Conservation (phyloP, 2,329 filamentous ascomycete species). For the Mycocentrospora acerina region DNA sequence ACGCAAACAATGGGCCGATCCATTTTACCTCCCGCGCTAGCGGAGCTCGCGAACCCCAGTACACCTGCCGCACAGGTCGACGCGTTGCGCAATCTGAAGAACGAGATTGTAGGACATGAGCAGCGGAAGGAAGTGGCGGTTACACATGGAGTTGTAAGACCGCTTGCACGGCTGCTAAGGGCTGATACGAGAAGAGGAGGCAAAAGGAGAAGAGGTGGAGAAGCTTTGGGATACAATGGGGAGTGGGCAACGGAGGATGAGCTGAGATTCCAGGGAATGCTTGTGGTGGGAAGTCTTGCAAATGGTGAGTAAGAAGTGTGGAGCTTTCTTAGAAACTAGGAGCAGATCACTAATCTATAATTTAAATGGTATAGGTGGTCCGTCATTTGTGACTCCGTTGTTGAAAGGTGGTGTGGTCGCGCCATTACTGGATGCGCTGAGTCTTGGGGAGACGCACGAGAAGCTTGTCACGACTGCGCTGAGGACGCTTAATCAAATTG, state of each 20-base stretch:
- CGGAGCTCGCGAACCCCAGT: conserved; percentile 42
- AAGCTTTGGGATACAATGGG: not conserved
- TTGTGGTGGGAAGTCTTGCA: conserved; percentile 82
- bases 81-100: conserved; percentile 75
- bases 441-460: conserved; percentile 63
- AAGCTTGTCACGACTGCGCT: conserved; percentile 73
- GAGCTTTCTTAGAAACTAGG: too few relatives aligned
- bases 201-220: conserved; percentile 49
- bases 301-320: conserved; percentile 60
- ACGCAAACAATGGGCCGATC: conserved; percentile 37
- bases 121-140: conserved; percentile 84
- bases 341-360: conserved; percentile 18
- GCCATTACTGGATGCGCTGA: conserved; percentile 69
- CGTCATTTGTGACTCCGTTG: conserved; percentile 74
- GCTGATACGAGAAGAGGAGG: conserved; percentile 47
- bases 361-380: conserved; percentile 61
- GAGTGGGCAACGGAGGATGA: conserved; percentile 64
- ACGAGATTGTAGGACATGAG: conserved; percentile 84
- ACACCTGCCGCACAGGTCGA: conserved; percentile 46
- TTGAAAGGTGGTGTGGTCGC: conserved; percentile 68
- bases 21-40: conserved; percentile 37
- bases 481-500: conserved; percentile 70
- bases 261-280: conserved; percentile 73
- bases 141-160: conserved; percentile 65
- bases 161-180: conserved; percentile 57